Evolutionary conservation across 495 filamentous ascomycete genomes (phyloP).

Genomic region (Apodospora peruviana): DNA sequence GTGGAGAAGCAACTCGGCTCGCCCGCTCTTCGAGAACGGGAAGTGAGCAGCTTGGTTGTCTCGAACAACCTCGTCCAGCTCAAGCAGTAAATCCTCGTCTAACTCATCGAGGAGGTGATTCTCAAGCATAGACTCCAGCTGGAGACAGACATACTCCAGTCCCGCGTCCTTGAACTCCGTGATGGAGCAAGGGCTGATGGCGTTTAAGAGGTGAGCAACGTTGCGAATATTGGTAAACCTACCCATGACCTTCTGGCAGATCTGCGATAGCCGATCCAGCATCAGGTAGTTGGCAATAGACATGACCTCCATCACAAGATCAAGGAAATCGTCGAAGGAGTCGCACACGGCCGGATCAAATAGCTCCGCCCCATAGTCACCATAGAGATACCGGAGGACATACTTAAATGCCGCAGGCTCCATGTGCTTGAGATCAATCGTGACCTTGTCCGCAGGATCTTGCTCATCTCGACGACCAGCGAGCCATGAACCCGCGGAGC

Average conservation of each 20-base stretch:
- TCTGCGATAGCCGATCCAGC: constrained; percentile 83
- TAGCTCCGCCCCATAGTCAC: constrained; percentile 71
- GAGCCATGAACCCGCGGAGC: constrained; percentile 79
- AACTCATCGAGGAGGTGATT: constrained; percentile 81
- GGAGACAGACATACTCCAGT: constrained; percentile 85
- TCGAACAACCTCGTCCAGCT: constrained; percentile 72
- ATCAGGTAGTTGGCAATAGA: constrained; percentile 88
- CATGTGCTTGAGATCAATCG: constrained; percentile 81
- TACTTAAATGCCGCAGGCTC: constrained; percentile 64
- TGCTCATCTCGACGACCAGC: constrained; percentile 50
- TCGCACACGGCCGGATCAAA: constrained; percentile 71
- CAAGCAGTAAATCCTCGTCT: constrained; percentile 72
- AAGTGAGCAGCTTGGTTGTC: constrained; percentile 73
- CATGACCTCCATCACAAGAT: constrained; percentile 88
- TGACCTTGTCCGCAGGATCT: constrained; percentile 44
- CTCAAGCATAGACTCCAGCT: constrained; percentile 83
- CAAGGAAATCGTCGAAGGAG: constrained; percentile 75
- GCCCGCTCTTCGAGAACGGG: constrained; percentile 69
- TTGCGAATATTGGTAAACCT: constrained; percentile 84
- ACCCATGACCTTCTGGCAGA: constrained; percentile 86
- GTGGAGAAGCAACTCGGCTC: constrained; percentile 62
- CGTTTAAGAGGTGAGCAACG: constrained; percentile 76
- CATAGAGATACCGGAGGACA: constrained; percentile 78
- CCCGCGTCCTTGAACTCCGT: constrained; percentile 82
- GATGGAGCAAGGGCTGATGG: constrained; percentile 72